Evolutionary conservation across 2,329 filamentous ascomycete species (phyloP), one percentile per base, ranked within the genome.

Genomic region (Arthrobotrys sinensis): DNA sequence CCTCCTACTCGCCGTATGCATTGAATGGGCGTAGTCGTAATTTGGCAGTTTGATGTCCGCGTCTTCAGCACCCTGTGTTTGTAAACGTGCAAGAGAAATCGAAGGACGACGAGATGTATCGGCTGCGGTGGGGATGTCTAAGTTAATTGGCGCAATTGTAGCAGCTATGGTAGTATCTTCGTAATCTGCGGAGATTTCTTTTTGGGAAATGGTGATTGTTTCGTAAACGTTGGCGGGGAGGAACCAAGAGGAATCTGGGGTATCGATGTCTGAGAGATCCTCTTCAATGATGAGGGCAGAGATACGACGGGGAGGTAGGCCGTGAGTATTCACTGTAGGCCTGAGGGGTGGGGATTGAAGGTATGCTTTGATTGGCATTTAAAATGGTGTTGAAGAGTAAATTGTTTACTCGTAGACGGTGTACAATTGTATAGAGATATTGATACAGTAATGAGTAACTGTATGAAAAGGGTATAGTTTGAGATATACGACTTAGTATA

Each of bases 291-390:
- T 78, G 21, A 78, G 43, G 36, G 75, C 75, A 3, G 75, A 78
- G 43, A 78, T 72, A 57, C 67, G 75, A 66, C 75, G 75, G 38
- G 75, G 43, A 48, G 66, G 66, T 43, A 68, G 60, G 19, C 60
- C 67, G 60, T 69, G 67, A 32, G 71, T 48, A 19, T 71, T 64
- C 16, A 60, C 55, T n/a, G 75, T 68, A 32, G 75, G 67, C 21
- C 75, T 53, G 45, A 78, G 67, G 14, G 75, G 75, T 53, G 75
- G 75, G 45, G 75, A 78, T n/a, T 68, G 67, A 34, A 72, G 24
- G 67, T 72, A 78, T 46, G 60, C 36, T 68, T 78, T 78, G 50
- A 78, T 78, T 78, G 67, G 67, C 75, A 78, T 78, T 78, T 71
- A 72, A 43, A 12, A 43, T 60, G 10, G 34, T 60, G 11, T 60